Conservation (phyloP, 2,329 filamentous ascomycete species). For the Aspergillus texensis region DNA sequence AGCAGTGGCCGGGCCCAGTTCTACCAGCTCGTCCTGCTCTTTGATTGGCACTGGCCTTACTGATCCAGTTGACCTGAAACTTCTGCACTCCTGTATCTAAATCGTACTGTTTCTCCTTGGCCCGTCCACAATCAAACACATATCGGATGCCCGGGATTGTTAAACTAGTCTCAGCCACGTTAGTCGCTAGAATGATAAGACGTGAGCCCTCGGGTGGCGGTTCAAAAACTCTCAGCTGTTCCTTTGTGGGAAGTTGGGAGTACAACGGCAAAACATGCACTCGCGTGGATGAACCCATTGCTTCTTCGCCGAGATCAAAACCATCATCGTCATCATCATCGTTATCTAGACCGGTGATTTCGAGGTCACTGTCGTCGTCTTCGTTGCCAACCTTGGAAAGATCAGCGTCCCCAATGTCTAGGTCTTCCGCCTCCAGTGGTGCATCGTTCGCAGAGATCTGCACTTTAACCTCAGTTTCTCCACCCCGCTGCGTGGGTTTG, state of each 20-base stretch:
- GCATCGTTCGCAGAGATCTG: conserved; percentile 76
- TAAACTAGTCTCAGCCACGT: conserved; percentile 94
- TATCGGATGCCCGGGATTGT: conserved; percentile 95
- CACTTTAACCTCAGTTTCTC: conserved; percentile 66
- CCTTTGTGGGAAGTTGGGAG: conserved; percentile 84
- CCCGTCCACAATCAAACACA: conserved; percentile 90
- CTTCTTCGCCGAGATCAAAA: conserved; percentile 67
- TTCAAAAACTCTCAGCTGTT: conserved; percentile 90
- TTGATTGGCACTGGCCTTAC: conserved; percentile 92
- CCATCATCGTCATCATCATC: conserved; percentile 66
- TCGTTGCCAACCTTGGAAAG: conserved; percentile 54
- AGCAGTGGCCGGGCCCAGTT: conserved; percentile 95
- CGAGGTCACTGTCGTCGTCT: conserved; percentile 58
- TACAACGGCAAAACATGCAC: conserved; percentile 93
- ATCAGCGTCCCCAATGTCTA: conserved; percentile 71
- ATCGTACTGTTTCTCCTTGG: conserved; percentile 90
- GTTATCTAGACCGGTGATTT: conserved; percentile 63
- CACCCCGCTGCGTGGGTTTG: conserved; percentile 54
- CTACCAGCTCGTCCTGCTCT: conserved; percentile 90
- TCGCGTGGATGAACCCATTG: conserved; percentile 61
- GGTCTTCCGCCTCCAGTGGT: conserved; percentile 80
- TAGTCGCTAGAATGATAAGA: conserved; percentile 88
- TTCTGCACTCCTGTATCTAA: conserved; percentile 88
- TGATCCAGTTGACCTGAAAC: conserved; percentile 95
- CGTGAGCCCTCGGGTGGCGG: conserved; percentile 78